Conservation (phyloP, 139 green algal genomes). For the Ettlia oleoabundans region DNA sequence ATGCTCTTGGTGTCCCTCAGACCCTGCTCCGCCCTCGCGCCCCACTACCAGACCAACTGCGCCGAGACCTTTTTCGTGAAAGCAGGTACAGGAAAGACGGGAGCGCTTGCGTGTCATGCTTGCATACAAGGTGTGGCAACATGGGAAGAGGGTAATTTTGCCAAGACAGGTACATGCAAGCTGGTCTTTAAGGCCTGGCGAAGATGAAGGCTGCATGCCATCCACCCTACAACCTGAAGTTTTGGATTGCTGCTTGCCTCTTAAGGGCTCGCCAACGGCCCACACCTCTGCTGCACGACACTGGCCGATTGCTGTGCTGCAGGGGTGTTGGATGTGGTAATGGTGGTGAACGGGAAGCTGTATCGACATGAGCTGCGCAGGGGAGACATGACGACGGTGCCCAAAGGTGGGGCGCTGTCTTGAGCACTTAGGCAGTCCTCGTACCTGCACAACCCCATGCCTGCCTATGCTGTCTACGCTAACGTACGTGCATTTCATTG, state of each 20-base stretch:
- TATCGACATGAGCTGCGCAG: not conserved
- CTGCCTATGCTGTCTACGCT: not conserved
- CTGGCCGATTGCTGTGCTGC: not conserved
- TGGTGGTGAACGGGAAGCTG: not conserved
- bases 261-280: too few species aligned
- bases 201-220: not conserved
- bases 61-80: not conserved
- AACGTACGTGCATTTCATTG: not conserved
- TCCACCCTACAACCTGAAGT: not conserved
- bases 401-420: not conserved
- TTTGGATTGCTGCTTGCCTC: not conserved
- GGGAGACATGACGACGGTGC: constrained; percentile 1
- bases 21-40: constrained; percentile 5
- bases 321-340: not conserved
- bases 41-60: constrained; percentile 29
- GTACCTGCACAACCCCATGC: too few species aligned
- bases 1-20: not conserved
- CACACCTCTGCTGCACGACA: not conserved
- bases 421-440: not conserved
- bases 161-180: not conserved
- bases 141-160: not conserved
- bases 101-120: not conserved
- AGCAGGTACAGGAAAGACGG: not conserved
- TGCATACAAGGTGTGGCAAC: not conserved
- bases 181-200: not conserved